Base-by-base conservation (phyloP, 1,284 basidiomycete species). In the Ustilago loliicola region DNA sequence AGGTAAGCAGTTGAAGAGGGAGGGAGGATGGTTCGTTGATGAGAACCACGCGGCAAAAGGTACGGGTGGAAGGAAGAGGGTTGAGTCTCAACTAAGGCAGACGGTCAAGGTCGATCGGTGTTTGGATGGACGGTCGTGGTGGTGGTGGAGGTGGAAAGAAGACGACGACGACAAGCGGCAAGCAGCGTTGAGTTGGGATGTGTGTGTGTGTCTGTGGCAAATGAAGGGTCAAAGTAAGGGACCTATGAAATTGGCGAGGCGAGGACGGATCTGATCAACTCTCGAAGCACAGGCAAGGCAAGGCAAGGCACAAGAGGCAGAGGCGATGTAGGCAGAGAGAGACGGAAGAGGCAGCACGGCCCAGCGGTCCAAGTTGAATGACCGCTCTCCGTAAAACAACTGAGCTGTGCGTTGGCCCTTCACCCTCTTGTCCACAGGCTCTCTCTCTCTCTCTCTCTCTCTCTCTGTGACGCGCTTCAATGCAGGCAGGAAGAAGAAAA, bases 71-170 rank as follows among this genome's bases (percentile, higher is more conserved):
- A 34, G 51, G 21, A 57, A 13, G 52, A 51, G 34, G 53, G 27
- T 48, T n/a, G 48, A 61, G 70, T 72, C 70, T 72, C 70, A 47
- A 67, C 65, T 67, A 73, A 73, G 71, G 71, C 71, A 73, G 71
- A 73, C n/a, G 51, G 34, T 32, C 55, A 23, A 13, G 54, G 19
- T 30, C 34, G 58, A 56, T 42, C 47, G 52, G 15, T 23, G 54
- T 27, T 23, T 2, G 15, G 42, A 15, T 36, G 47, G 61, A 61
- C 42, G 53, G 61, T 67, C 10, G 51, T 61, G 65, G 61, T 64
- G 70, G 57, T 64, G 48, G 45, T 5, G 19, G 21, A 15, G 48
- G 3, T 27, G 48, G 25, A 50, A 19, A 19, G 69, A 21, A 10
- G 56, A 64, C 11, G 48, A 38, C 38, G 62, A 38, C 21, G 58